Base-by-base conservation (phyloP, 768 basidiomycete genomes). In the Suillus placidus region DNA sequence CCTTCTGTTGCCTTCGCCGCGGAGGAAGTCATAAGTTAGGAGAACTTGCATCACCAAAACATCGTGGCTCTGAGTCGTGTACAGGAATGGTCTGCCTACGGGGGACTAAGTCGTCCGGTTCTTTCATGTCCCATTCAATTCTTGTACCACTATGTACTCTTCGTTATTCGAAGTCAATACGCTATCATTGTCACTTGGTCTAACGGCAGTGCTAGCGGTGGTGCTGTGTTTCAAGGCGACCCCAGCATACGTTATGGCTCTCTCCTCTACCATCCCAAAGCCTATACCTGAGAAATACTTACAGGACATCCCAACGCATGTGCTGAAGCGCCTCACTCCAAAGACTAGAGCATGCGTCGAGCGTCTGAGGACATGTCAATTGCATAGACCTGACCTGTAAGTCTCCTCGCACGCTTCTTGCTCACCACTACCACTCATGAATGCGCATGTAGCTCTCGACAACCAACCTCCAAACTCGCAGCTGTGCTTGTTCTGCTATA, bases 401-500 rank as follows among this genome's bases (percentile, higher is more conserved):
- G 87, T 88, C 26, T 3, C 18, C 6, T 60, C 26, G 10, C 57
- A 18, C 26, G 63, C 35, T 37, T 23, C 40, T 60, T 60, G 20
- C 34, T 38, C 34, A 30, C 42, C 14, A 20, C 16, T 47, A n/a
- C 30, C 52, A 26, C 56, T 38, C 38, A 67, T 62, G 30, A 23
- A 37, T 55, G 14, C 34, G 13, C 61, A 58, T 14, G 20, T 60
- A 83, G 81, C 34, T 77, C 78, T 23, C 66, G 64, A 8, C 77
- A 80, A 52, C 71, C 81, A 12, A 69, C 63, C 18, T 76, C 73
- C 58, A 88, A 82, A 71, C 84, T 88, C 14, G 93, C 88, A 6
- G 92, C 92, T 9, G 93, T 96, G 0, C 82, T 96, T 3, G 87
- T 95, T 2, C 80, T 94, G 13, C 78, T 97, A 1, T 96, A 88